Evolutionary conservation across 2,329 filamentous ascomycete species (phyloP).

Genomic region (Fusarium pilosicola): DNA sequence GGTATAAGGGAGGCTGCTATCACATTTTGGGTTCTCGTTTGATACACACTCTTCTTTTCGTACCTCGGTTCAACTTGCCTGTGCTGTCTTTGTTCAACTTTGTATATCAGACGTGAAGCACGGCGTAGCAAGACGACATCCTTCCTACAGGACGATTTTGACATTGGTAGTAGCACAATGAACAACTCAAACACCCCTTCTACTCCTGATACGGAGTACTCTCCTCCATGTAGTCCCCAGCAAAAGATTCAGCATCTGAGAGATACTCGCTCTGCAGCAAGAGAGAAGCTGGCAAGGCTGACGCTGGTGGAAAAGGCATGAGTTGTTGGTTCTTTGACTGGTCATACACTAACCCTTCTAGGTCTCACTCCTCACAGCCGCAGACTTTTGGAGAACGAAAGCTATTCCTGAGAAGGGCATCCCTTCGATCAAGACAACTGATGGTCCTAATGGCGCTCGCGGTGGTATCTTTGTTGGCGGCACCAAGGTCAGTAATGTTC

Average conservation of each 20-base stretch:
- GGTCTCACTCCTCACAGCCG: constrained; percentile 68
- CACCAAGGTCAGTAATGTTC: constrained; percentile 59
- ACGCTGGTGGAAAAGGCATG: constrained; percentile 68
- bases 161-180: constrained; percentile 12
- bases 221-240: constrained; percentile 56
- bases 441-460: constrained; percentile 76
- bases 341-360: constrained; percentile 41
- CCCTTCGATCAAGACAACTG: constrained; percentile 72
- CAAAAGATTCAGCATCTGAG: constrained; percentile 49
- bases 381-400: constrained; percentile 77
- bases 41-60: not conserved
- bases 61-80: constrained; percentile 12
- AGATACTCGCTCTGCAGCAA: constrained; percentile 54
- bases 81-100: not conserved
- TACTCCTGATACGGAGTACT: constrained; percentile 63
- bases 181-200: constrained; percentile 45
- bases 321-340: not conserved
- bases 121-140: not conserved
- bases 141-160: not conserved
- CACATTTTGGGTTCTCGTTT: not conserved
- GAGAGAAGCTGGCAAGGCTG: constrained; percentile 62
- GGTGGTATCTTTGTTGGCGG: constrained; percentile 76
- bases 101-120: not conserved
- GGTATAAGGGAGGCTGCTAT: constrained; percentile 18
- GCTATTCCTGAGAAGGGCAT: constrained; percentile 70